These are phyloP conservation scores for Solanum infundibuliforme DNA, from an alignment of 257 asterid genomes.

Conservation along the genomic window DNA sequence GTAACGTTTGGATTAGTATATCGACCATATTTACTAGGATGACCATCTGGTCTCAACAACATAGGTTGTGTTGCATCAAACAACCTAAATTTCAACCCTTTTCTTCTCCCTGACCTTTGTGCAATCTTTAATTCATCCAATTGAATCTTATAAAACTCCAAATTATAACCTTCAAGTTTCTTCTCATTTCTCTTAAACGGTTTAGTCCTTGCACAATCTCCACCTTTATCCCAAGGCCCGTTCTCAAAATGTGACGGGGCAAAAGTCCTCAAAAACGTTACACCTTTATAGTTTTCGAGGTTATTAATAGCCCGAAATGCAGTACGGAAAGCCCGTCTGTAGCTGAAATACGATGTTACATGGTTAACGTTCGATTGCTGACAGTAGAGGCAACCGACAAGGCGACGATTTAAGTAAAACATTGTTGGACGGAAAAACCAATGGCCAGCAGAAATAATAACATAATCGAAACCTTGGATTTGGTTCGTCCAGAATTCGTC, in stretches of 20 bases:
- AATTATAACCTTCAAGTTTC: slow-evolving; percentile 34
- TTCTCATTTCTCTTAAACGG: slow-evolving; percentile 43
- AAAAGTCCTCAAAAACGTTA: slow-evolving; percentile 44
- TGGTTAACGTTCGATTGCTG: slow-evolving; percentile 35
- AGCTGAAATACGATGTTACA: slow-evolving; percentile 49
- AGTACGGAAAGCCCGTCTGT: slow-evolving; percentile 71
- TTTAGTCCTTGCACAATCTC: slow-evolving; percentile 53
- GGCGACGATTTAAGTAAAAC: slow-evolving; percentile 36
- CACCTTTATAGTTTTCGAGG: slow-evolving; percentile 27
- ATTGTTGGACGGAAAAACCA: slow-evolving; percentile 89
- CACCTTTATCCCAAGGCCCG: slow-evolving; percentile 76
- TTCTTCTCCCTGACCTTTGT: slow-evolving; percentile 40
- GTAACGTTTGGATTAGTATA: slow-evolving; percentile 9
- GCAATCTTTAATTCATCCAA: slow-evolving; percentile 64
- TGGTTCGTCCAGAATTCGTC: slow-evolving; percentile 44
- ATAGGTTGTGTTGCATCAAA: slow-evolving; percentile 28
- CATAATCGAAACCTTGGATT: slow-evolving; percentile 40
- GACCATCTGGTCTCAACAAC: slow-evolving; percentile 42
- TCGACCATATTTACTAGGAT: slow-evolving; percentile 33
- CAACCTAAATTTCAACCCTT: slow-evolving; percentile 29
- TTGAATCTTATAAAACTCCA: slow-evolving; percentile 58
- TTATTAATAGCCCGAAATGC: slow-evolving; percentile 50
- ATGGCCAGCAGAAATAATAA: slow-evolving; percentile 82
- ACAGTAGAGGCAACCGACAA: slow-evolving; percentile 75
- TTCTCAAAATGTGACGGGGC: slow-evolving; percentile 95